Evolutionary conservation across 176 grass and related monocot genomes (phyloP).

Genomic region (Cenchrus purpureus): DNA sequence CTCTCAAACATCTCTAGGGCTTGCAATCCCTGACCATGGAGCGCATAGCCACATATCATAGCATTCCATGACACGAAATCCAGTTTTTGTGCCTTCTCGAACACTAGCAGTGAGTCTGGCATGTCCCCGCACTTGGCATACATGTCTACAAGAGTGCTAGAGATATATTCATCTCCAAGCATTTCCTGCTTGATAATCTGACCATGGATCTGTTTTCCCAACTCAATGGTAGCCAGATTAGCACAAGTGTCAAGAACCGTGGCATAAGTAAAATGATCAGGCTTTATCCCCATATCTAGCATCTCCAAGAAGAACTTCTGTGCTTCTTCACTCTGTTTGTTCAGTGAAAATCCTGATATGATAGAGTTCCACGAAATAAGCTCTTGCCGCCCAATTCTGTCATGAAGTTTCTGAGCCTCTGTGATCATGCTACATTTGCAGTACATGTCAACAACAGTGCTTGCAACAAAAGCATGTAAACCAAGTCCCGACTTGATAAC

Average conservation of each 20-base stretch:
- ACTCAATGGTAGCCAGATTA: slow-evolving; percentile 75
- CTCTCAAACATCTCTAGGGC: slow-evolving; percentile 81
- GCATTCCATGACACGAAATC: slow-evolving; percentile 92
- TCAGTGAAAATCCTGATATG: slow-evolving; percentile 84
- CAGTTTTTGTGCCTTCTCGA: slow-evolving; percentile 61
- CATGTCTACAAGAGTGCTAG: slow-evolving; percentile 84
- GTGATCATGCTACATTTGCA: slow-evolving; percentile 76
- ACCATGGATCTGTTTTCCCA: slow-evolving; percentile 80
- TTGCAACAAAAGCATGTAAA: slow-evolving; percentile 67
- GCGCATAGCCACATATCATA: slow-evolving; percentile 85
- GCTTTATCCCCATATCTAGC: slow-evolving; percentile 59
- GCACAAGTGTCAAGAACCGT: slow-evolving; percentile 81
- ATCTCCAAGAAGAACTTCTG: slow-evolving; percentile 79
- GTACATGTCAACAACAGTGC: slow-evolving; percentile 89
- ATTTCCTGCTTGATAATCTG: slow-evolving; percentile 82
- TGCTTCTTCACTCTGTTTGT: slow-evolving; percentile 76
- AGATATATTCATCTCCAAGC: slow-evolving; percentile 78
- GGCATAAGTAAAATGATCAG: slow-evolving; percentile 82
- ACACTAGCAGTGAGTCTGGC: slow-evolving; percentile 62
- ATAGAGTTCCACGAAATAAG: slow-evolving; percentile 84
- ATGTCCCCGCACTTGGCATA: slow-evolving; percentile 83
- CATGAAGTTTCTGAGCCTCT: slow-evolving; percentile 83
- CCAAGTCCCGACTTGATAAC: slow-evolving; percentile 87
- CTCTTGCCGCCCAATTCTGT: slow-evolving; percentile 60
- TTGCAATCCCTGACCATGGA: slow-evolving; percentile 74